Conservation (phyloP, 2,329 filamentous ascomycete genomes). For the Alternaria gaisen region DNA sequence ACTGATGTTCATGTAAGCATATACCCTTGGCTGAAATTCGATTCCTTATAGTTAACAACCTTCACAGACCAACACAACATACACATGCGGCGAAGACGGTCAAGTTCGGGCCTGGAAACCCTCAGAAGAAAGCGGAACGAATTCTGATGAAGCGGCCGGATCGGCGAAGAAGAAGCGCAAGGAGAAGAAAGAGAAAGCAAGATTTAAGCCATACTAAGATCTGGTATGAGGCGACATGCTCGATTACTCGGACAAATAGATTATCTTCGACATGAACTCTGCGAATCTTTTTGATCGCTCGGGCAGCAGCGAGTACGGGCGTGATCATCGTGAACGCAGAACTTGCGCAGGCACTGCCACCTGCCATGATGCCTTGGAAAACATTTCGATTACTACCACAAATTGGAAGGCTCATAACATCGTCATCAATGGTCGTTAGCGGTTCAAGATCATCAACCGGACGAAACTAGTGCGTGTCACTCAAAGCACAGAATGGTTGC, state of each 20-base stretch:
- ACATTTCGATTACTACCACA: background rate
- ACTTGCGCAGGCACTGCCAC: background rate
- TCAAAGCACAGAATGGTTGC: background rate
- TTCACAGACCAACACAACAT: slow-evolving; percentile 47
- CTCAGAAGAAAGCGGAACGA: slow-evolving; percentile 32
- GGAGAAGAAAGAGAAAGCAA: slow-evolving; percentile 45
- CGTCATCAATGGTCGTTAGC: background rate
- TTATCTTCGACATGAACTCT: background rate
- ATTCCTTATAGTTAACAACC: slow-evolving; percentile 7
- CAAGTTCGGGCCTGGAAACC: slow-evolving; percentile 55
- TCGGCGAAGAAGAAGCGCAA: slow-evolving; percentile 34
- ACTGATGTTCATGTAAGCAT: slow-evolving; percentile 49
- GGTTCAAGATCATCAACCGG: background rate
- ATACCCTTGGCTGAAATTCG: background rate
- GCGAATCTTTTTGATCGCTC: background rate
- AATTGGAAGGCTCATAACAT: background rate
- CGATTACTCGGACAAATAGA: background rate
- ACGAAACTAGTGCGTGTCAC: background rate
- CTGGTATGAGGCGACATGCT: background rate
- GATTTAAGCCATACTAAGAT: slow-evolving; percentile 44
- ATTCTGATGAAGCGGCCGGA: slow-evolving; percentile 35
- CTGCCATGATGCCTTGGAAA: background rate
- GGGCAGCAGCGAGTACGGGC: background rate
- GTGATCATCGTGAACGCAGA: background rate
- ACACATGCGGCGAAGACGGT: slow-evolving; percentile 61